A percentile compares a stretch with the other conserved stretches of the same genome.
Conservation (phyloP, 768 basidiomycete species). For the Tricholoma terreum region DNA sequence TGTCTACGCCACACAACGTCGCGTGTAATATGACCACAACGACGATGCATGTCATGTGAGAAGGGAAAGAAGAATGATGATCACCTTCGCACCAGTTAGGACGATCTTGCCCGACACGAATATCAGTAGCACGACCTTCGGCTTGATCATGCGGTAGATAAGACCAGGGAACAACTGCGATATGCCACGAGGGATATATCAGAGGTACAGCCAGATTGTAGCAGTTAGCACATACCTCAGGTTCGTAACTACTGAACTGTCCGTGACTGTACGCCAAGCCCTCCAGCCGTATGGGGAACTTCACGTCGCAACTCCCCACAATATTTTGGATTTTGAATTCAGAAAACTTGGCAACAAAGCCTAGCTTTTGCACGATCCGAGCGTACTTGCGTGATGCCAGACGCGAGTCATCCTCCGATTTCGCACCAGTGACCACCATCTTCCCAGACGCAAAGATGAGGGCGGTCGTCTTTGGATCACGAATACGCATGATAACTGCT, state of each 20-base stretch:
- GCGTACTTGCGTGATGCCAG: slow-evolving; percentile 98
- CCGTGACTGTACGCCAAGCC: slow-evolving; percentile 97
- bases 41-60: slow-evolving; percentile 17
- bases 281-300: slow-evolving; percentile 97
- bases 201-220: background rate
- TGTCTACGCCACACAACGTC: slow-evolving; percentile 7
- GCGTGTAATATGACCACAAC: slow-evolving; percentile 9
- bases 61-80: slow-evolving; percentile 21
- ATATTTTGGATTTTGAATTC: slow-evolving; percentile 99
- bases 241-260: slow-evolving; percentile 96
- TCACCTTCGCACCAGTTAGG: slow-evolving; percentile 97
- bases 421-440: slow-evolving; percentile 99
- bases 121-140: slow-evolving; percentile 96
- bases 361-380: slow-evolving; percentile 98
- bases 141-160: slow-evolving; percentile 99
- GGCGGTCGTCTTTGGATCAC: slow-evolving; percentile 98
- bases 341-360: slow-evolving; percentile 98
- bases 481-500: slow-evolving; percentile 99
- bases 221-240: slow-evolving; percentile 68
- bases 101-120: slow-evolving; percentile 99
- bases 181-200: slow-evolving; percentile 1
- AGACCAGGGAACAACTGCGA: slow-evolving; percentile 93
- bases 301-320: slow-evolving; percentile 96
- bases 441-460: slow-evolving; percentile 99
- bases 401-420: slow-evolving; percentile 96